Conservation (phyloP, 768 basidiomycete genomes). For the Rhodotorula diobovata region DNA sequence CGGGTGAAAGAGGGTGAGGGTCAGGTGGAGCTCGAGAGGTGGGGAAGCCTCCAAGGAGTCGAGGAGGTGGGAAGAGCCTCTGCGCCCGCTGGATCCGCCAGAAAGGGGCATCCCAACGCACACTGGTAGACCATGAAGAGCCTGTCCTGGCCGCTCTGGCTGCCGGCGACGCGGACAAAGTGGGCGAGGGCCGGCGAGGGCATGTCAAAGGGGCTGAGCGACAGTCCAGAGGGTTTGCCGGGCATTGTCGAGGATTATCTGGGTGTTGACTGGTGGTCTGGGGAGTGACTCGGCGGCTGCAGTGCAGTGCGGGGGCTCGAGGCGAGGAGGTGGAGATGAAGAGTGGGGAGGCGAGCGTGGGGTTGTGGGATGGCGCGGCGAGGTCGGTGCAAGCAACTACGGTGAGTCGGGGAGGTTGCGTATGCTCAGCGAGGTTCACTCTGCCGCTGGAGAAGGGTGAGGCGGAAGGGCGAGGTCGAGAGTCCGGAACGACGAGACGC, state of each 20-base stretch:
- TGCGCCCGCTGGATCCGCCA: neutral
- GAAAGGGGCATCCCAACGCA: neutral
- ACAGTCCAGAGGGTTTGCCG: conserved; percentile 7
- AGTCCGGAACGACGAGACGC: too few relatives aligned
- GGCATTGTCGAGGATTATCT: too few relatives aligned
- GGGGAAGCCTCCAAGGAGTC: neutral
- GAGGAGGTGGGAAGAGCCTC: neutral
- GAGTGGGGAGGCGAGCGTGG: too few relatives aligned
- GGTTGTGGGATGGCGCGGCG: too few relatives aligned
- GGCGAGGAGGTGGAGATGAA: too few relatives aligned
- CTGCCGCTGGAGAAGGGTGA: too few relatives aligned
- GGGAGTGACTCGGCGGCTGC: neutral
- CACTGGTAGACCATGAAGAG: conserved; percentile 38
- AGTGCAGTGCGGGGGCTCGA: too few relatives aligned
- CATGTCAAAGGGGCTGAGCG: conserved; percentile 27
- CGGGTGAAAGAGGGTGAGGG: neutral
- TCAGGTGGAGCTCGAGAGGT: neutral
- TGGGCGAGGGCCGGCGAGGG: conserved; percentile 20
- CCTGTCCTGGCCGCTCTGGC: conserved; percentile 36
- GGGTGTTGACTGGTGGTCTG: neutral
- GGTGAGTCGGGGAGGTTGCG: too few relatives aligned
- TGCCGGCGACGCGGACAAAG: conserved; percentile 25
- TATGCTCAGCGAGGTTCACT: too few relatives aligned
- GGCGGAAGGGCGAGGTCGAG: too few relatives aligned
- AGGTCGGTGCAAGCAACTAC: too few relatives aligned